phyloP scores from a whole-genome alignment of 257 asterid genomes.

The Sherardia arvensis region DNA sequence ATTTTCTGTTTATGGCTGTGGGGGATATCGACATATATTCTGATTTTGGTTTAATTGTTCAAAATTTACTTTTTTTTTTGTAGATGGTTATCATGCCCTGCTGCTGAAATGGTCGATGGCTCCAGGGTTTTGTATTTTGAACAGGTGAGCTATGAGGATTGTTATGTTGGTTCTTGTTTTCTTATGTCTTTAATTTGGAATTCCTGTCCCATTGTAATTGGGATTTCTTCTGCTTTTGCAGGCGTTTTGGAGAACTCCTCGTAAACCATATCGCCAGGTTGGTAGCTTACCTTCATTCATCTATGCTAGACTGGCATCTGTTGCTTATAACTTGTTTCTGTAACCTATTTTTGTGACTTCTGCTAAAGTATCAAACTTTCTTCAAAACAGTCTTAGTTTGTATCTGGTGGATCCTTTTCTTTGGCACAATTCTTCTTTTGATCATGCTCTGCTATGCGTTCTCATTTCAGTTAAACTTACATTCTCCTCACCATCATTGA shows the following conservation, averaged over 20 bases:
- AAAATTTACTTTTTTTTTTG: neutral
- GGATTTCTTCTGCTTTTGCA: conserved; percentile 19
- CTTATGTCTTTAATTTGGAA: neutral
- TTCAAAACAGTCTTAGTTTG: neutral
- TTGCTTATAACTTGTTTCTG: neutral
- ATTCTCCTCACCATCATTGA: neutral
- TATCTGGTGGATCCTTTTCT: neutral
- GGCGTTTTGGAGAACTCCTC: conserved; percentile 99
- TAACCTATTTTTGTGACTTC: neutral
- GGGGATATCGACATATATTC: neutral
- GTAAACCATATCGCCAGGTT: conserved; percentile 94
- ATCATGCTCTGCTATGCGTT: neutral
- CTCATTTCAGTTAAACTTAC: neutral
- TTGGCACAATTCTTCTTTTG: neutral
- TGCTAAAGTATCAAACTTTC: neutral
- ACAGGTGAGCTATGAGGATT: conserved; percentile 40
- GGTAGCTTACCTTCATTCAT: conserved; percentile 4
- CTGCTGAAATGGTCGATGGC: conserved; percentile 96
- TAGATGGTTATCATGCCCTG: conserved; percentile 94
- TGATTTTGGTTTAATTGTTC: neutral
- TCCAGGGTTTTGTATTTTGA: conserved; percentile 91
- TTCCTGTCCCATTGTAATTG: neutral
- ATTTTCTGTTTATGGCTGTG: neutral
- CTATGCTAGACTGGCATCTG: neutral
- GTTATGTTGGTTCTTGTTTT: neutral